Percentiles rank a stretch among this genome's conserved stretches.
Conservation (phyloP, 805 yeast species). For the Candida nonsorbophila region DNA sequence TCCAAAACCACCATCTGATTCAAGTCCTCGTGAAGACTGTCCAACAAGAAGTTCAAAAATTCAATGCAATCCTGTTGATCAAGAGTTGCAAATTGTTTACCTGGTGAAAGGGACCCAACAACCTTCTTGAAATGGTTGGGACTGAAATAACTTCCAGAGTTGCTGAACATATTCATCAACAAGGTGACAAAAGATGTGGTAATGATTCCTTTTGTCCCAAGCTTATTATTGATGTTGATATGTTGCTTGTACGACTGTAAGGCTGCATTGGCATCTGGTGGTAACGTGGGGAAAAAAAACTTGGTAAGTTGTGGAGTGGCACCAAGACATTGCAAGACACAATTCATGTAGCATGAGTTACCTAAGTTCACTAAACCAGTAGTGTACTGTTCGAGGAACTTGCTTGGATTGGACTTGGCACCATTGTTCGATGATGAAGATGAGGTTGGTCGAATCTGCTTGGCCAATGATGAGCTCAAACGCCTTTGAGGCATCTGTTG, state of each 20-base stretch:
- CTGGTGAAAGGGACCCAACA: conserved; percentile 60
- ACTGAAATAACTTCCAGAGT: conserved; percentile 42
- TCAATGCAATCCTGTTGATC: conserved; percentile 88
- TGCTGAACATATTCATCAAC: conserved; percentile 47
- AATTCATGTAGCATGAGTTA: conserved; percentile 91
- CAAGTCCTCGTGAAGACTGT: conserved; percentile 77
- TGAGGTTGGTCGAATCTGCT: neutral
- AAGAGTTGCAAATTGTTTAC: conserved; percentile 51
- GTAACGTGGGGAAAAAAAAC: conserved; percentile 45
- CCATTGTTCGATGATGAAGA: neutral
- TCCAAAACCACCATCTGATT: conserved; percentile 49
- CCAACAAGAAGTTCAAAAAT: conserved; percentile 68
- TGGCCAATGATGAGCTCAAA: no score
- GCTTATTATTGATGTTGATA: conserved; percentile 63
- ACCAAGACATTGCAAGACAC: conserved; percentile 78
- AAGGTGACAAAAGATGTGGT: conserved; percentile 65
- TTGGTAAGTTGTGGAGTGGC: conserved; percentile 64
- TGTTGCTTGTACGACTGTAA: conserved; percentile 55
- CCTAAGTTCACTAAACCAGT: conserved; percentile 81
- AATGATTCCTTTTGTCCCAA: conserved; percentile 78
- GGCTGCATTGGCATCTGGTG: conserved; percentile 13
- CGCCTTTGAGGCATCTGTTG: no score
- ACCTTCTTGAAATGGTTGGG: conserved; percentile 64
- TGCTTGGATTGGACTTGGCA: conserved; percentile 5
- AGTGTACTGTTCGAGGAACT: conserved; percentile 34